phyloP scores from a whole-genome alignment of 345 rosid species.

The Punica granatum region DNA sequence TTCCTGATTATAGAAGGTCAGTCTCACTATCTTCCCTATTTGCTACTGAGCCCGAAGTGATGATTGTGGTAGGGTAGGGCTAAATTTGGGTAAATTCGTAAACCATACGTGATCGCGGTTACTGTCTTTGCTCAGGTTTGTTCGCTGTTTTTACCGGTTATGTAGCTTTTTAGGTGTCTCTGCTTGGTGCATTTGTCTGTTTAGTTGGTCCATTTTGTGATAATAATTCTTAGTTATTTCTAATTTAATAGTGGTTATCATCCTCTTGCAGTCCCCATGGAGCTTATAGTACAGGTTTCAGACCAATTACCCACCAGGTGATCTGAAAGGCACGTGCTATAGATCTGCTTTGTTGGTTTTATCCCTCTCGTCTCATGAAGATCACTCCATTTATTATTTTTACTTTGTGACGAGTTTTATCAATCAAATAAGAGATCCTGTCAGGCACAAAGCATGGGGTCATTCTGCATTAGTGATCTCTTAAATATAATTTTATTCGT shows the following conservation, averaged over 20 bases:
- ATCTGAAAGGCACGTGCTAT: slow-evolving; percentile 48
- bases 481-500: neutral
- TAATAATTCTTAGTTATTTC: neutral
- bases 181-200: too few relatives aligned
- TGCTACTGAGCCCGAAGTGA: too few relatives aligned
- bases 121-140: too few relatives aligned
- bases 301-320: slow-evolving; percentile 98
- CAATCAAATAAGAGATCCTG: neutral
- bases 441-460: neutral
- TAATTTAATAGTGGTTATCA: neutral
- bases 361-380: neutral
- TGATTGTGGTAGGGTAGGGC: too few relatives aligned
- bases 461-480: neutral
- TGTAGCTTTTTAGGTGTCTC: too few relatives aligned
- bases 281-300: slow-evolving; percentile 94
- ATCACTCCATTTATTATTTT: neutral
- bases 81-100: too few relatives aligned
- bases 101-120: too few relatives aligned
- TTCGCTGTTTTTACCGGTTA: too few relatives aligned
- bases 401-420: neutral
- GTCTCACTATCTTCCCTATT: neutral
- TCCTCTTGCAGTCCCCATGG: slow-evolving; percentile 75
- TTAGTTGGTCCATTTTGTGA: too few relatives aligned
- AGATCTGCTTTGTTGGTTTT: slow-evolving; percentile 12
- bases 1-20: slow-evolving; percentile 96